Evolutionary conservation across 345 rosid species (phyloP).

Genomic region (Brassica rapa): DNA sequence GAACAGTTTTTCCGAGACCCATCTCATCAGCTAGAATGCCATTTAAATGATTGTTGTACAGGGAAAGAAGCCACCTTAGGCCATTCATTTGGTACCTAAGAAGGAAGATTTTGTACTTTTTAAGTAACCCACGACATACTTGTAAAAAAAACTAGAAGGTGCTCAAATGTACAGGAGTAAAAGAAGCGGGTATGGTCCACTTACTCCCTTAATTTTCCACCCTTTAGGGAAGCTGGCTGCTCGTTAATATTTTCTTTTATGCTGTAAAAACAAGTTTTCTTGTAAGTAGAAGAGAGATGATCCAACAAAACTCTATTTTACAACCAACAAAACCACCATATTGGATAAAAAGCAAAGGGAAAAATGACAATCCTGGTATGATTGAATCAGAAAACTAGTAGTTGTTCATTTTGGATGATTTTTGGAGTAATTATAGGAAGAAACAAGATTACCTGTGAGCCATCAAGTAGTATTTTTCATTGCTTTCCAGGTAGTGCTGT

Average conservation of each 20-base stretch:
- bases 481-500: constrained; percentile 96
- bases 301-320: constrained; percentile 1
- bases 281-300: not conserved
- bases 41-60: constrained; percentile 85
- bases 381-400: not conserved
- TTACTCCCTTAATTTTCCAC: constrained; percentile 94
- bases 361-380: not conserved
- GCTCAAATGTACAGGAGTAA: not conserved
- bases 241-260: constrained; percentile 80
- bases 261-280: constrained; percentile 47
- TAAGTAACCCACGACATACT: constrained; percentile 22
- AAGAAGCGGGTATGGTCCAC: constrained; percentile 36
- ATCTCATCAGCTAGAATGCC: constrained; percentile 98
- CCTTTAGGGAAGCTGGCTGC: constrained; percentile 69
- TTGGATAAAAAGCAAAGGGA: not conserved
- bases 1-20: constrained; percentile 99
- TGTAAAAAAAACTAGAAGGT: not conserved
- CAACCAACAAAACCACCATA: not conserved
- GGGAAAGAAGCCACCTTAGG: constrained; percentile 85
- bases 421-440: constrained; percentile 1
- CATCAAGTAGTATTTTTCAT: constrained; percentile 93
- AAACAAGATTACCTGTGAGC: constrained; percentile 71
- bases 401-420: not conserved
- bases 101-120: constrained; percentile 27
- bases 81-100: constrained; percentile 95